A percentile compares a stretch with the other conserved stretches of the same genome.
phyloP scores from a whole-genome alignment of 768 basidiomycete genomes.

The Termitomyces sp. region DNA sequence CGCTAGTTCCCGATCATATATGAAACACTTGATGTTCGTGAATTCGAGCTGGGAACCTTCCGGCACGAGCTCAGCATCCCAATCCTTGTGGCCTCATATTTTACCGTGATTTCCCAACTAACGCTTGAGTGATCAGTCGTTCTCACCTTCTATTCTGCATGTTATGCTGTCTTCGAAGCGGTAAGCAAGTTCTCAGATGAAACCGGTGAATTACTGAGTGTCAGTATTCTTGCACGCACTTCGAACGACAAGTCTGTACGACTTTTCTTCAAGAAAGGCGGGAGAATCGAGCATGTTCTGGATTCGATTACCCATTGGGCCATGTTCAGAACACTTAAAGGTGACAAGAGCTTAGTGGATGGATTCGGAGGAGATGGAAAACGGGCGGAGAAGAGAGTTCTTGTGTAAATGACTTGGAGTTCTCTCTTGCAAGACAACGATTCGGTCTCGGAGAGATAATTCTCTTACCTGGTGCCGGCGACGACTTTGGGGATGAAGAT shows the following conservation, averaged over 20 bases:
- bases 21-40: not conserved
- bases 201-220: constrained; percentile 1
- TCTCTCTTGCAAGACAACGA: constrained; percentile 21
- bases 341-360: constrained; percentile 5
- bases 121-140: constrained; percentile 2
- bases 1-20: not conserved
- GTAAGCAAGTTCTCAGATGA: constrained; percentile 13
- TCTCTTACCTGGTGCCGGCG: constrained; percentile 9
- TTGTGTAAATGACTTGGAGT: constrained; percentile 25
- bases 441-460: constrained; percentile 15
- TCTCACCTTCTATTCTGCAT: constrained; percentile 23
- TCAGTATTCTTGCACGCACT: not conserved
- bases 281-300: constrained; percentile 20
- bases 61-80: not conserved
- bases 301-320: constrained; percentile 22
- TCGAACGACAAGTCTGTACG: not conserved
- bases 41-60: not conserved
- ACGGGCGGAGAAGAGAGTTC: constrained; percentile 9
- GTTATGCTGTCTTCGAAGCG: constrained; percentile 15
- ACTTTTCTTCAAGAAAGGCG: constrained; percentile 21
- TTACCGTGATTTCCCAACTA: not conserved
- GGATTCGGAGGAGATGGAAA: not conserved
- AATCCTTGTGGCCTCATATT: not conserved
- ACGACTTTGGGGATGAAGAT: not conserved
- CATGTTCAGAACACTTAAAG: constrained; percentile 8